Evolutionary conservation across 495 filamentous ascomycete species (phyloP).

Genomic region (Aspergillus bridgeri): DNA sequence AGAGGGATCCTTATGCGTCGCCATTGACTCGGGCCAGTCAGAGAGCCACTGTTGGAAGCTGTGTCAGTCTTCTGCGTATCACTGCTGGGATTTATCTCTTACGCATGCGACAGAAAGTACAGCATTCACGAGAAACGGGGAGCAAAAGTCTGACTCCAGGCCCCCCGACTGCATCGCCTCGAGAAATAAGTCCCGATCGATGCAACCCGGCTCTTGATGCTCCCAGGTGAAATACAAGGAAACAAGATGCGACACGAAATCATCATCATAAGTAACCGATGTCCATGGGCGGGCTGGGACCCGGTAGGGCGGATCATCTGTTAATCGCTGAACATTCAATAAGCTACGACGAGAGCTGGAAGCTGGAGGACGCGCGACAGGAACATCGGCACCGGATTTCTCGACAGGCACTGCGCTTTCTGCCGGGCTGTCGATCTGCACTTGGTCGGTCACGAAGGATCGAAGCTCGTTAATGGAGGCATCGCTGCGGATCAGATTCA

Average conservation of each 20-base stretch:
- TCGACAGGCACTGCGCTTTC: background rate
- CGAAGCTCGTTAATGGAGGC: background rate
- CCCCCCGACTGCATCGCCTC: background rate
- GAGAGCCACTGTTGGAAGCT: constrained; percentile 11
- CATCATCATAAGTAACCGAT: background rate
- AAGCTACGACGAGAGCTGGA: background rate
- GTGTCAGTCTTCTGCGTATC: background rate
- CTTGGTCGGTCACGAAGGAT: background rate
- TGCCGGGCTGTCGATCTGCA: background rate
- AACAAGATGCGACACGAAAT: background rate
- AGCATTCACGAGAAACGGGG: background rate
- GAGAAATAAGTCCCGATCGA: background rate
- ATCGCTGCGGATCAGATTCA: background rate
- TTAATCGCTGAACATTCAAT: background rate
- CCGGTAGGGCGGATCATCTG: background rate
- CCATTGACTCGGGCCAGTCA: constrained; percentile 21
- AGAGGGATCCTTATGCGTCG: constrained; percentile 7
- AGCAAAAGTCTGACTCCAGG: background rate
- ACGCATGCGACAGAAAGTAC: background rate
- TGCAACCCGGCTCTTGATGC: background rate
- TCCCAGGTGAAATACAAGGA: background rate
- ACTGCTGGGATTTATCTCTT: background rate
- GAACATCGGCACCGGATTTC: background rate
- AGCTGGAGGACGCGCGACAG: background rate
- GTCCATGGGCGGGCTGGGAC: background rate